Evolutionary conservation across 2,329 filamentous ascomycete species (phyloP).

Genomic region (Claviceps sp.): DNA sequence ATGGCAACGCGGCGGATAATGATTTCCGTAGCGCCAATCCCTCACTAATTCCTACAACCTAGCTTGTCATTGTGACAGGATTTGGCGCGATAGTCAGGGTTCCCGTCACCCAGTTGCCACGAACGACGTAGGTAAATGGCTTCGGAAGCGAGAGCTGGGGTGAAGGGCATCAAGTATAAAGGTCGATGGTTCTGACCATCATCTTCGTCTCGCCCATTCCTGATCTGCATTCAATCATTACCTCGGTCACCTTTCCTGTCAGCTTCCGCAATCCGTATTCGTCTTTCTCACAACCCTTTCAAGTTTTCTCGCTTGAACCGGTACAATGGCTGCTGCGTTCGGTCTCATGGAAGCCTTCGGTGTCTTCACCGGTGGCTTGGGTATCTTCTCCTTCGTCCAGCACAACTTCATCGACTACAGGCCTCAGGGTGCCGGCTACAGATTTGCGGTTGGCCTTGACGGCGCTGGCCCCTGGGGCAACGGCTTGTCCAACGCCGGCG

Average conservation of each 20-base stretch:
- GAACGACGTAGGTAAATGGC: no score
- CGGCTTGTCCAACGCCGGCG: not conserved
- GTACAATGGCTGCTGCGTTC: not conserved
- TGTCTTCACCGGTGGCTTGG: not conserved
- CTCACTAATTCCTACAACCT: no score
- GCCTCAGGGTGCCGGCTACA: not conserved
- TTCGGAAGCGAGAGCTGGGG: no score
- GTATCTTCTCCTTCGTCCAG: not conserved
- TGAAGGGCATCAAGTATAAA: not conserved
- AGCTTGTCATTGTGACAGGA: no score
- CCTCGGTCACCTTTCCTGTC: not conserved
- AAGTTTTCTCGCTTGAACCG: no score
- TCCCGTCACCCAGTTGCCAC: no score
- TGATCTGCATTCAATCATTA: not conserved
- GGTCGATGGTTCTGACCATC: not conserved
- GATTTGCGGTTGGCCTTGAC: not conserved
- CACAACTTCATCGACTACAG: not conserved
- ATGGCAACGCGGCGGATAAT: no score
- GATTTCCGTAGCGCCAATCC: no score
- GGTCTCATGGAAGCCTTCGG: not conserved
- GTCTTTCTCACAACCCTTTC: not conserved
- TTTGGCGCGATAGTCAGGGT: no score
- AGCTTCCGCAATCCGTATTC: no score
- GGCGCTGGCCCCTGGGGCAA: not conserved
- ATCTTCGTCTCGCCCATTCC: fast-evolving